A percentile compares a stretch with the other conserved stretches of the same genome.
These are phyloP conservation scores for Carallia pectinifolia DNA, from an alignment of 345 rosid genomes.

Conservation along the genomic window DNA sequence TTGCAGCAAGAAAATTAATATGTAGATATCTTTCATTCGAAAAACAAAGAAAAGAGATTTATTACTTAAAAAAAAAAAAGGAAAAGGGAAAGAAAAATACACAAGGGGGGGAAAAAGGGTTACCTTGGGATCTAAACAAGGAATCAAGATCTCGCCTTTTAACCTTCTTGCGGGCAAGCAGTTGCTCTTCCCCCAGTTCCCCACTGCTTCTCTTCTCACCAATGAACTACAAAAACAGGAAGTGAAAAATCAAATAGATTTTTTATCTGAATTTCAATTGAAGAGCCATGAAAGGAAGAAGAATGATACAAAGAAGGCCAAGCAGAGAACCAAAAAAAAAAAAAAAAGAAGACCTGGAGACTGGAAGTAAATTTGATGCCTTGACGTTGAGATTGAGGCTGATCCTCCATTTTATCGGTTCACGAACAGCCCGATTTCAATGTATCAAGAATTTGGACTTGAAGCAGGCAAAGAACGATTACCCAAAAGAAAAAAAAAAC, in stretches of 20 bases:
- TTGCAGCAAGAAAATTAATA: too few relatives aligned
- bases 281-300: too few relatives aligned
- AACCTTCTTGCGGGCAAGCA: slow-evolving; percentile 24
- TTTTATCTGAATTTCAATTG: too few relatives aligned
- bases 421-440: not conserved
- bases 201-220: slow-evolving; percentile 21
- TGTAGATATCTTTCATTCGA: too few relatives aligned
- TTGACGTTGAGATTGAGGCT: too few relatives aligned
- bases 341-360: slow-evolving; percentile 10
- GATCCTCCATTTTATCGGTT: slow-evolving; percentile 10
- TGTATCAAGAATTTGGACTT: not conserved
- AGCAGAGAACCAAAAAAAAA: too few relatives aligned
- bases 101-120: not conserved
- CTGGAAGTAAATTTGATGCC: slow-evolving; percentile 1
- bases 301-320: too few relatives aligned
- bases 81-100: not conserved
- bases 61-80: not conserved
- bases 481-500: not conserved
- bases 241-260: not conserved
- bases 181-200: slow-evolving; percentile 17
- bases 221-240: slow-evolving; percentile 8
- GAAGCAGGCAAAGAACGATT: not conserved
- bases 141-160: slow-evolving; percentile 36
- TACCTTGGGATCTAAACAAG: slow-evolving; percentile 33
- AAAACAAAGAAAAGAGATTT: too few relatives aligned